Base-by-base conservation (phyloP, 192 early-diverging fungal genomes). In the Piromyces finnis region DNA sequence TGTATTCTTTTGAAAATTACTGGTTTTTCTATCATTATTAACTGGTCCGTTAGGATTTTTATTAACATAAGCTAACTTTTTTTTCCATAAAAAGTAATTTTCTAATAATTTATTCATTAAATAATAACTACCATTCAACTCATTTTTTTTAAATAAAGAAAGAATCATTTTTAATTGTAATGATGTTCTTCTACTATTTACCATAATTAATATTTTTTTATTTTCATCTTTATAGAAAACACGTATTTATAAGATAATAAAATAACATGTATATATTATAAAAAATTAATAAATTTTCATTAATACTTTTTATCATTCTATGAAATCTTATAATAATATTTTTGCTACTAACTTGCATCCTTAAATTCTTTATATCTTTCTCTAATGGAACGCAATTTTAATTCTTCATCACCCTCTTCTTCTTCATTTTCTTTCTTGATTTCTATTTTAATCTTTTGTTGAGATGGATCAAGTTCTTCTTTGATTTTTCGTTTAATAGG, bases 81-180 rank as follows among this genome's bases (percentile, higher is more conserved):
- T 82, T 83, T 96, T 95, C 92, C 94, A 94, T 28, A 83, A 81
- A 78, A 97, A 94, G 79, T 95, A 95, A 36, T 88, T 88, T 14
- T 86, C 84, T 22, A 94, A 82, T 77, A 91, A 82, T 11, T 88
- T 83, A 9, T 81, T 37, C 36, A 90, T 78, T 26, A 88, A 30
- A 22, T 22, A 30, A 22, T 36, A 78, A 78, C 30, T 28, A 22
- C 30, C 78, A 29, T 35, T 85, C 59, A 35, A 29, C 18, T 29
- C 29, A 29, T 79, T 51, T 78, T 30, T 78, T 30, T 36, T 18
- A 35, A 29, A 79, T 81, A 81, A 79, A 22, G 29, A 30, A 3
- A 51, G 18, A 51, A 51, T 22, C 41, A 51, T 51, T 51, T 51
- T 51, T 51, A 51, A 51, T 51, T 51, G 41, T 15, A 51, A 22